Percentiles rank a stretch among this genome's conserved stretches.
Evolutionary conservation across 805 yeast species (phyloP).

Genomic region (Sugiyamaella lignohabitans): DNA sequence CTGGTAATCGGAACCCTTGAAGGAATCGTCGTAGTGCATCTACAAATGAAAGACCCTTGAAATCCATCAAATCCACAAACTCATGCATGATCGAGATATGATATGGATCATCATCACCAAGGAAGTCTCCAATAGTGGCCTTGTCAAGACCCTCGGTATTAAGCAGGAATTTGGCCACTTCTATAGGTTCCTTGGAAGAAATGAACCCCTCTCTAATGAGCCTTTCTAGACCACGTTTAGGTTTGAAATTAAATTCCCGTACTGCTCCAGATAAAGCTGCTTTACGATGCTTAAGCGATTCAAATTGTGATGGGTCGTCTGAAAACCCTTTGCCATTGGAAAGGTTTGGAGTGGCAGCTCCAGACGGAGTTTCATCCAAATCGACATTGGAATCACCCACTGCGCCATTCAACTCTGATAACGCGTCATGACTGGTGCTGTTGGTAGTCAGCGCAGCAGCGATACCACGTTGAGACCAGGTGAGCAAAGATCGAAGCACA

Average conservation of each 20-base stretch:
- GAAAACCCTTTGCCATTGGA: neutral
- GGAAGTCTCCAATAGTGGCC: constrained; percentile 77
- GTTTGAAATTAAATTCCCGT: constrained; percentile 73
- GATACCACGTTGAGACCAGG: constrained; percentile 76
- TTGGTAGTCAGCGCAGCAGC: constrained; percentile 20
- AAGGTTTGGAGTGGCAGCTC: constrained; percentile 1
- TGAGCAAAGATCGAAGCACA: constrained; percentile 68
- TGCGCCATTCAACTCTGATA: constrained; percentile 3
- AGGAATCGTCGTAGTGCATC: constrained; percentile 80
- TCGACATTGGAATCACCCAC: neutral
- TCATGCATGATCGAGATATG: constrained; percentile 85
- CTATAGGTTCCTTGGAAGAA: constrained; percentile 49
- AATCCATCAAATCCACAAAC: constrained; percentile 84
- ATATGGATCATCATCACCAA: constrained; percentile 81
- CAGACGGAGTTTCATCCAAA: constrained; percentile 2
- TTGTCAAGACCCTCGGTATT: constrained; percentile 70
- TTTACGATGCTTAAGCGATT: constrained; percentile 73
- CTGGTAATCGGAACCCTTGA: constrained; percentile 90
- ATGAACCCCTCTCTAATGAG: constrained; percentile 62
- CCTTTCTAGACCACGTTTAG: constrained; percentile 67
- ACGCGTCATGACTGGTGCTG: constrained; percentile 6
- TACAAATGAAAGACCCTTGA: constrained; percentile 60
- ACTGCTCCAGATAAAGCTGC: constrained; percentile 74
- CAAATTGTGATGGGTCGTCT: constrained; percentile 82
- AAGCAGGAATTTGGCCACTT: constrained; percentile 69